Base-by-base conservation (phyloP, 1,284 basidiomycete species). In the Peniophora sp. region DNA sequence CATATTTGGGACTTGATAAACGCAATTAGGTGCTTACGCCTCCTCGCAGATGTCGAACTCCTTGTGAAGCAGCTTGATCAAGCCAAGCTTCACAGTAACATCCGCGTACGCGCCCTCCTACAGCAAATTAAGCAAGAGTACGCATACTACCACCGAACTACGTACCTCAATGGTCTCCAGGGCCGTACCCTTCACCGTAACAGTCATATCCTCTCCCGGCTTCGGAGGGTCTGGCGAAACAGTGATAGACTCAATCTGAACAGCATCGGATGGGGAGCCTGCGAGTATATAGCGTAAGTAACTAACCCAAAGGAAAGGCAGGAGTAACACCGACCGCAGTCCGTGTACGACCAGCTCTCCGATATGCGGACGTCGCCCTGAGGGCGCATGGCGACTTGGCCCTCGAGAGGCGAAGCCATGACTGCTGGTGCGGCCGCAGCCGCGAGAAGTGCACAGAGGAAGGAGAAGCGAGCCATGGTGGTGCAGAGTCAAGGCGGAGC, bases 81-180 rank as follows among this genome's bases (percentile, higher is more conserved):
- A 69, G 25, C 94, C 94, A 38, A 97, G 75, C 68, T 96, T 97
- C 54, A 97, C 93, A 1, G 71, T 70, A 2, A 97, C 92, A 58
- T 94, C 82, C 10, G 87, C 93, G 60, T 81, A 89, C 27, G 94
- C 89, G n/a, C 94, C 94, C 9, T 93, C 85, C 92, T 96, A n/a
- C 9, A 12, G 27, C 32, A 46, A 20, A 56, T 23, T 45, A 34
- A 25, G 43, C 22, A 23, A 17, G 14, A 51, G 43, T 17, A 22
- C 43, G 32, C 22, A 9, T 19, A 38, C 11, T 17, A 41, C 3
- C 52, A 14, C 36, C 25, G 27, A 27, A 25, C n/a, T 10, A 61
- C 73, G 24, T 55, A 92, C 92, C 71, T 88, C 74, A 56, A 97
- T 81, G 8, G 56, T 61, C 53, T 83, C 67, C 17, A 66, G 61